Percentiles rank a stretch among this genome's conserved stretches.
These are phyloP conservation scores for Centella asiatica DNA, from an alignment of 129 eudicot species.

Conservation along the genomic window DNA sequence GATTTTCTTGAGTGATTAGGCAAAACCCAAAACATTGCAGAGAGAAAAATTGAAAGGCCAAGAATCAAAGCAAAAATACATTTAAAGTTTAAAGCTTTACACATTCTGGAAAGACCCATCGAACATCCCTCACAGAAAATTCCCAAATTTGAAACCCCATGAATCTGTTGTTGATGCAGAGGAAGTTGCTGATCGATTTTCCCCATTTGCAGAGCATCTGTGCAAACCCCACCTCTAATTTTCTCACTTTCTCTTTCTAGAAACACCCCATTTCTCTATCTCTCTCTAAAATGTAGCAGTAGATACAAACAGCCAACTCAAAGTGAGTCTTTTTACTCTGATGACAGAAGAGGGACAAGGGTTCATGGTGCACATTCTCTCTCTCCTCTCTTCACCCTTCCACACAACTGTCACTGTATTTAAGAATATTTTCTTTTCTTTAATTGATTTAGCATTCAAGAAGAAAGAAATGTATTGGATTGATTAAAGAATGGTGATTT, in stretches of 20 bases:
- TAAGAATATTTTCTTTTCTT: constrained; percentile 1
- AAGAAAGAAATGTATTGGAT: too few species aligned
- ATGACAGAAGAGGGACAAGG: constrained; percentile 45
- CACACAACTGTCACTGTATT: constrained; percentile 8
- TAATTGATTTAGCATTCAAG: too few species aligned
- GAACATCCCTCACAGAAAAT: constrained; percentile 31
- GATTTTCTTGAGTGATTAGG: constrained; percentile 22
- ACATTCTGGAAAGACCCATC: constrained; percentile 21
- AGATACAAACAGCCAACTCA: background rate
- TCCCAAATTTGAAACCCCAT: constrained; percentile 12
- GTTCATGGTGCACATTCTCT: constrained; percentile 33
- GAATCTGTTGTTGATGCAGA: constrained; percentile 24
- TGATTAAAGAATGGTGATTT: too few species aligned
- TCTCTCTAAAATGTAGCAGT: background rate
- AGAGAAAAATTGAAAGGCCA: constrained; percentile 35
- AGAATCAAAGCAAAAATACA: constrained; percentile 47
- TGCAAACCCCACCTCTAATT: constrained; percentile 7
- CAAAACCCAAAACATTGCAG: constrained; percentile 40
- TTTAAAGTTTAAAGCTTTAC: constrained; percentile 32
- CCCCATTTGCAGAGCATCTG: constrained; percentile 88
- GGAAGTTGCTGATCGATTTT: constrained; percentile 50
- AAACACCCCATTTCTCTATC: too few species aligned
- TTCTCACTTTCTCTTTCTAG: too few species aligned
- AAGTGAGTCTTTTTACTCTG: background rate
- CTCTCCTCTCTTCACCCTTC: constrained; percentile 18